Evolutionary conservation across 2,329 filamentous ascomycete genomes (phyloP).

Genomic region (Elsinoe australis): DNA sequence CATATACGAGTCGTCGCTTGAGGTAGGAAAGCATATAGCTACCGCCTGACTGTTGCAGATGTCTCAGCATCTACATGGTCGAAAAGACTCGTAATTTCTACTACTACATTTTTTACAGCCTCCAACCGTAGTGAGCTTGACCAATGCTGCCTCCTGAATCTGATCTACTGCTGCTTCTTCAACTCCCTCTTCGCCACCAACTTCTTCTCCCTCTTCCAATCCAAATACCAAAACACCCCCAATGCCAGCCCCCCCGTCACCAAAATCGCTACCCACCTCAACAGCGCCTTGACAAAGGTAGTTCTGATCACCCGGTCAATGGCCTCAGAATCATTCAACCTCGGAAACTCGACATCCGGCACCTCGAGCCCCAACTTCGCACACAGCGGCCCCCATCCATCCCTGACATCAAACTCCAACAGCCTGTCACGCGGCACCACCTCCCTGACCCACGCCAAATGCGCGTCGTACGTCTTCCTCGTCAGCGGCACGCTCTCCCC

Average conservation of each 20-base stretch:
- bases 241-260: too few species aligned
- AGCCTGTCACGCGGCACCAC: slow-evolving; percentile 24
- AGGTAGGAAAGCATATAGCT: slow-evolving; percentile 2
- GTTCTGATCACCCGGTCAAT: too few species aligned
- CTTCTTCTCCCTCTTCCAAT: too few species aligned
- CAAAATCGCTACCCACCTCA: too few species aligned
- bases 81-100: background rate
- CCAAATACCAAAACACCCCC: too few species aligned
- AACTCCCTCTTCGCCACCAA: too few species aligned
- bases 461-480: slow-evolving; percentile 17
- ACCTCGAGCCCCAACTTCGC: slow-evolving; percentile 25
- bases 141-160: too few species aligned
- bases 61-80: background rate
- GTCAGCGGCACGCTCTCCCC: background rate
- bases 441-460: slow-evolving; percentile 21
- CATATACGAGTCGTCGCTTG: background rate
- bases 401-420: slow-evolving; percentile 25
- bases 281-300: too few species aligned
- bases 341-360: slow-evolving; percentile 25
- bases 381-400: slow-evolving; percentile 29
- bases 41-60: background rate
- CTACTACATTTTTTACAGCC: background rate
- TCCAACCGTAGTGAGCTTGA: too few species aligned
- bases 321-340: slow-evolving; percentile 13
- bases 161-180: too few species aligned